Percentiles rank a stretch among this genome's conserved stretches.
phyloP scores from a whole-genome alignment of 2,329 filamentous ascomycete species.

The Lasiodiplodia gonubiensis region DNA sequence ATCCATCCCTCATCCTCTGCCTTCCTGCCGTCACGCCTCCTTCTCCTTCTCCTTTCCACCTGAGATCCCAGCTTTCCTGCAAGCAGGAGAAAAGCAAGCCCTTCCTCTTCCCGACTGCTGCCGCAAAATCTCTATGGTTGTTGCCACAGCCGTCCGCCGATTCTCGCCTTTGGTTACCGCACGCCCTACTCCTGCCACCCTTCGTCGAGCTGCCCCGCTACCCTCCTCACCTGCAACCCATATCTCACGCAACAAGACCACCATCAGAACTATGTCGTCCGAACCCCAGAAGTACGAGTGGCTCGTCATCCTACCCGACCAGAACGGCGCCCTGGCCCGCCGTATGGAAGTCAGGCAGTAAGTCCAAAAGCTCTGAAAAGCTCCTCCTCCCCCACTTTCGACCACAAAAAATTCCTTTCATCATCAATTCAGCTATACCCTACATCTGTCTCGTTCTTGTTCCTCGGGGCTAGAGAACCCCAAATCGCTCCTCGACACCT shows the following conservation, averaged over 20 bases:
- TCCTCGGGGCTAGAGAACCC: too few species aligned
- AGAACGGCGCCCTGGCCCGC: conserved; percentile 48
- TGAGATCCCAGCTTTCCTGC: background rate
- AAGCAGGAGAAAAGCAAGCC: background rate
- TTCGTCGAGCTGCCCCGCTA: background rate
- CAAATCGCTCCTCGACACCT: too few species aligned
- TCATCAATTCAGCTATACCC: background rate
- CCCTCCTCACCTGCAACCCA: background rate
- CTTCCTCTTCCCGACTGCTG: background rate
- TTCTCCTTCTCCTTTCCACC: background rate
- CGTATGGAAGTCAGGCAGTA: conserved; percentile 49
- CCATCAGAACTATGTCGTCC: conserved; percentile 4
- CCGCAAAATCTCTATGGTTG: background rate
- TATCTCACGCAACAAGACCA: conserved; percentile 3
- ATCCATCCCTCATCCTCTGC: background rate
- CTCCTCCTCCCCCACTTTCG: background rate
- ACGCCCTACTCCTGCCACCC: background rate
- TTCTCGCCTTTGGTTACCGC: background rate
- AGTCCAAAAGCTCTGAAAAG: background rate
- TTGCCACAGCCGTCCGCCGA: background rate
- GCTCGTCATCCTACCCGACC: conserved; percentile 58
- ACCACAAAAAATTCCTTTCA: background rate
- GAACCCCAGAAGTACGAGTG: conserved; percentile 52
- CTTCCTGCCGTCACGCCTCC: background rate
- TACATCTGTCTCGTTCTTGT: background rate